Conservation (phyloP, 257 asterid genomes). For the Primulina eburnea region DNA sequence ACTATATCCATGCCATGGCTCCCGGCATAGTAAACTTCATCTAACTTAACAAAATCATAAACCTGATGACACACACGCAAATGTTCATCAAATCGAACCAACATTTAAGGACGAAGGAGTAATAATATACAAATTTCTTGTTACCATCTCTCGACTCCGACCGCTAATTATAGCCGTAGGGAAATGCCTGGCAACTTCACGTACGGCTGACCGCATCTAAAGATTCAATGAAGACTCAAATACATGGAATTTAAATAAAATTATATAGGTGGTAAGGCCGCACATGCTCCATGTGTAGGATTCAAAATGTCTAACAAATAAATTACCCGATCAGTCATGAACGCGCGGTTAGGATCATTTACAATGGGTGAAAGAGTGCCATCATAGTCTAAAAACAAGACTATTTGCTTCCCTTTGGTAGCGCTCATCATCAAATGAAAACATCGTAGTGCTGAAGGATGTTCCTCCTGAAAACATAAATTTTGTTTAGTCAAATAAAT, state of each 20-base stretch:
- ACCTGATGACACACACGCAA: slow-evolving; percentile 40
- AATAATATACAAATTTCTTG: background rate
- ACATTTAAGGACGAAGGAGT: background rate
- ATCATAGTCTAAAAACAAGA: slow-evolving; percentile 75
- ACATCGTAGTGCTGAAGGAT: slow-evolving; percentile 57
- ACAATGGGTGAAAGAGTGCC: slow-evolving; percentile 86
- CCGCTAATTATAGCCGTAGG: slow-evolving; percentile 90
- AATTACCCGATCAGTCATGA: slow-evolving; percentile 78
- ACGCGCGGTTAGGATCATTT: slow-evolving; percentile 68
- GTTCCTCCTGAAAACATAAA: slow-evolving; percentile 38
- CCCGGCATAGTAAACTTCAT: slow-evolving; percentile 84
- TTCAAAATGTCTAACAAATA: no score
- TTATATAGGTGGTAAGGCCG: background rate
- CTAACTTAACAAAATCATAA: slow-evolving; percentile 66
- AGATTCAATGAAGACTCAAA: background rate
- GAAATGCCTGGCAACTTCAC: slow-evolving; percentile 58
- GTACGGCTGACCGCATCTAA: slow-evolving; percentile 75
- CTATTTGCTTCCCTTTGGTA: slow-evolving; percentile 45
- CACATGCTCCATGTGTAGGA: no score
- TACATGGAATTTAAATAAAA: background rate
- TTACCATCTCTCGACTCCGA: slow-evolving; percentile 76
- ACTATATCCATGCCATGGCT: slow-evolving; percentile 96
- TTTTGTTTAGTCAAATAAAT: no score
- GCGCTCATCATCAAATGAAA: slow-evolving; percentile 36
- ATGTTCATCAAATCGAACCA: background rate